Evolutionary conservation across 2,329 filamentous ascomycete species (phyloP), one percentile per base, ranked within the genome.

Genomic region (Talaromyces verruculosus): DNA sequence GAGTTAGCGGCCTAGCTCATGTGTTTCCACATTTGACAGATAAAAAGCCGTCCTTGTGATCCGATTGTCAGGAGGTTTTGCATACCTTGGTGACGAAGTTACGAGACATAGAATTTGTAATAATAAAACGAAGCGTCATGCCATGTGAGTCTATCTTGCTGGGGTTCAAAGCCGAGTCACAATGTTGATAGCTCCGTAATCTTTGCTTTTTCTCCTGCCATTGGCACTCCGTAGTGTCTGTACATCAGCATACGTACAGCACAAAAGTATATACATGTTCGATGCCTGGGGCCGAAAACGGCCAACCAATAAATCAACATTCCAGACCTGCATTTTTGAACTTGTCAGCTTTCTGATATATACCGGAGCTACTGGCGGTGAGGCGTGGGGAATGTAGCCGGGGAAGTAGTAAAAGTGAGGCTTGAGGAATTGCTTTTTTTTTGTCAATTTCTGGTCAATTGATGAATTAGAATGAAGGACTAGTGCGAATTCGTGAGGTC

Each of bases 11-110:
- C 17, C 64, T 78, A 55, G 69, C 66, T 60, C 77, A 78, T 75
- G 76, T 78, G 22, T 78, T 77, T 62, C 76, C 77, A 28, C 76
- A 78, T 70, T 62, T 78, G 22, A 28, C 11, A 63, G 66, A 66
- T 63, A 68, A 72, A 64, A 63, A 68, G 59, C 53, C 65, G n/a
- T 37, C 53, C 53, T 37, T 37, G 53, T 57, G 53, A 57, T 57
- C 5, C 11, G 33, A 15, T 57, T 22, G 5, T 30, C 8, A 17
- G 19, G 30, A 1, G 33, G 3, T 1, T 57, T 37, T 37, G 53
- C 51, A 55, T 57, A 15, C 10, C n/a, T 57, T 22, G 33, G 33
- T 53, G 28, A 55, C n/a, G 33, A 25, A 39, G 19, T 22, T 57
- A 57, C n/a, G 19, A 57, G 53, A 57, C 33, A 39, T 37, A 57